phyloP scores from a whole-genome alignment of 2,329 filamentous ascomycete genomes.

The Cladosporium sp. region DNA sequence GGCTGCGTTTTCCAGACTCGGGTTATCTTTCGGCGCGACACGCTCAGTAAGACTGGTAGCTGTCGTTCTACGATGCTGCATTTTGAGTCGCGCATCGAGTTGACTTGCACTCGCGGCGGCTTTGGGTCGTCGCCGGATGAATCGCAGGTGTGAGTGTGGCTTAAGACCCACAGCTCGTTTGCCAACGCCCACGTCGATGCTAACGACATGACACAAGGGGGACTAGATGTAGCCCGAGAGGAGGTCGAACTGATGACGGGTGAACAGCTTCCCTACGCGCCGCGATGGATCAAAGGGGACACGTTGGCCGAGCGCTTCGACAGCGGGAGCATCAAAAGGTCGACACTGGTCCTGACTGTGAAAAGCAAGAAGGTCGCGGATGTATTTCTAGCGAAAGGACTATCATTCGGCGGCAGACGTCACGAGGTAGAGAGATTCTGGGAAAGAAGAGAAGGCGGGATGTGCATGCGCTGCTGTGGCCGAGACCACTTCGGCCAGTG shows the following conservation, averaged over 20 bases:
- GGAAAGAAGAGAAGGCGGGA: background rate
- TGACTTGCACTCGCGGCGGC: too few species aligned
- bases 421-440: slow-evolving; percentile 4
- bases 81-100: background rate
- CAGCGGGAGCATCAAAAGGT: background rate
- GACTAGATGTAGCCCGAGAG: too few species aligned
- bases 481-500: background rate
- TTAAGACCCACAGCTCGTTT: background rate
- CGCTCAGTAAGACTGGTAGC: background rate
- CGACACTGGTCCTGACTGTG: slow-evolving; percentile 6
- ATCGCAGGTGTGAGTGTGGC: background rate
- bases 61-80: background rate
- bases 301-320: background rate
- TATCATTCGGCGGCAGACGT: background rate
- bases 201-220: too few species aligned
- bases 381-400: background rate
- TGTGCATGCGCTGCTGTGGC: background rate
- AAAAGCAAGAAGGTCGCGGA: background rate
- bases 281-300: background rate
- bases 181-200: background rate
- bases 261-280: background rate
- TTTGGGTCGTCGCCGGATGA: background rate
- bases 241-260: background rate
- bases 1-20: background rate
- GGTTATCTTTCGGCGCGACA: background rate